phyloP scores from a whole-genome alignment of 1,284 basidiomycete species.

The Pholiota adiposa region DNA sequence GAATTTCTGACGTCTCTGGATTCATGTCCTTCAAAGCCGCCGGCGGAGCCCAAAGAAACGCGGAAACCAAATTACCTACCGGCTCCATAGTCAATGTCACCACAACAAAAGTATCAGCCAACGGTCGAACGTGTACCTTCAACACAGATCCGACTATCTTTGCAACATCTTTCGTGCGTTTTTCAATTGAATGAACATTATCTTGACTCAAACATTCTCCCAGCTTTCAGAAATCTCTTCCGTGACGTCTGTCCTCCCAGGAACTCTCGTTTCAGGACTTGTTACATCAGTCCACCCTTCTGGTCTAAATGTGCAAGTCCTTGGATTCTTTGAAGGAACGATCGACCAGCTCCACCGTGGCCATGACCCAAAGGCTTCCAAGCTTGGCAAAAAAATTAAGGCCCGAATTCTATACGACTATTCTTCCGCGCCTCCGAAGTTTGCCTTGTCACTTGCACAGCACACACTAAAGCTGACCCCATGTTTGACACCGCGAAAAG shows the following conservation, averaged over 20 bases:
- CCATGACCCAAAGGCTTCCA: conserved; percentile 60
- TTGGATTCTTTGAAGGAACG: conserved; percentile 94
- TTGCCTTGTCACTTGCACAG: conserved; percentile 78
- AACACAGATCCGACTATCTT: conserved; percentile 52
- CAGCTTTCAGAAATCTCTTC: conserved; percentile 79
- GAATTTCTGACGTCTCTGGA: conserved; percentile 74
- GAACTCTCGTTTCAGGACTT: conserved; percentile 83
- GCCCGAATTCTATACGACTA: conserved; percentile 88
- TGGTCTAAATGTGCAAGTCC: conserved; percentile 89
- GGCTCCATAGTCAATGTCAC: conserved; percentile 72
- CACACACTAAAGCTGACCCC: conserved; percentile 69
- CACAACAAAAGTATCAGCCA: conserved; percentile 67
- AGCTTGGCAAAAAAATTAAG: conserved; percentile 87
- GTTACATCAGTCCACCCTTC: conserved; percentile 80
- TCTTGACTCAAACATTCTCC: conserved; percentile 2
- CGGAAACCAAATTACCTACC: conserved; percentile 52
- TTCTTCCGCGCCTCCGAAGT: conserved; percentile 75
- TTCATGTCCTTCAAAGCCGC: conserved; percentile 80
- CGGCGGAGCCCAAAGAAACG: conserved; percentile 43
- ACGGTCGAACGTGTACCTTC: conserved; percentile 73
- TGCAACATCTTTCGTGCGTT: conserved; percentile 56
- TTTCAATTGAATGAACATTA: conserved; percentile 1
- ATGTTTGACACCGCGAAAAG: conserved; percentile 36
- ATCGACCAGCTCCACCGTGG: conserved; percentile 85
- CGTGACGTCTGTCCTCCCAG: conserved; percentile 86